Conservation (phyloP, 2,329 filamentous ascomycete genomes). For the Paraphaeosphaeria sporulosa region DNA sequence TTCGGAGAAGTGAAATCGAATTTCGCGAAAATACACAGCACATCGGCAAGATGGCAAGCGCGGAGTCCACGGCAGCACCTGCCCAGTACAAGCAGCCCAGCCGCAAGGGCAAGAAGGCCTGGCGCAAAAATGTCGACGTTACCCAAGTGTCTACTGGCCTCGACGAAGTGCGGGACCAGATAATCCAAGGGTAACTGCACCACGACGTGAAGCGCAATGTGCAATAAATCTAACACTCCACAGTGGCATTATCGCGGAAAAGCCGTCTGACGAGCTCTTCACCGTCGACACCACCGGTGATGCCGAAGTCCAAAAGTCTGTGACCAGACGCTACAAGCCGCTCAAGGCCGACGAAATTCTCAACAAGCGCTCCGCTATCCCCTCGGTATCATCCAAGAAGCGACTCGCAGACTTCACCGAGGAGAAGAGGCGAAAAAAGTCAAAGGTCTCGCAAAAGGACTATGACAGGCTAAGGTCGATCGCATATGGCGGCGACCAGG, state of each 20-base stretch:
- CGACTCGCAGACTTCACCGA: slow-evolving; percentile 76
- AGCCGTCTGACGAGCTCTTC: slow-evolving; percentile 84
- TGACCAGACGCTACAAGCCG: slow-evolving; percentile 74
- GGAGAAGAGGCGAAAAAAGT: slow-evolving; percentile 73
- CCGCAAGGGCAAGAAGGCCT: slow-evolving; percentile 97
- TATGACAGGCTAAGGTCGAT: slow-evolving; percentile 78
- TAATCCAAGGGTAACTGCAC: slow-evolving; percentile 79
- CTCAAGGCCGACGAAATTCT: slow-evolving; percentile 94
- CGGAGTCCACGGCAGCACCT: slow-evolving; percentile 62
- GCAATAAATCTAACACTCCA: slow-evolving; percentile 23
- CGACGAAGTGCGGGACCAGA: slow-evolving; percentile 83
- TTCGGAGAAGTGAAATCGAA: background rate
- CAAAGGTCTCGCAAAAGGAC: slow-evolving; percentile 85
- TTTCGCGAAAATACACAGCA: background rate
- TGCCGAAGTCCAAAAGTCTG: slow-evolving; percentile 68
- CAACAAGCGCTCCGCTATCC: slow-evolving; percentile 80
- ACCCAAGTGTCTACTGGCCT: slow-evolving; percentile 85
- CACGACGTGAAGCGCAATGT: background rate
- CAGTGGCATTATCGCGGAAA: slow-evolving; percentile 87
- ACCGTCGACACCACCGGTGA: slow-evolving; percentile 80
- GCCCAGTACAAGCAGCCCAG: slow-evolving; percentile 87
- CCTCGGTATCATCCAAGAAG: slow-evolving; percentile 81
- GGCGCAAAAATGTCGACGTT: slow-evolving; percentile 97
- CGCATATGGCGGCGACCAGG: slow-evolving; percentile 73
- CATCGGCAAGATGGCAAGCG: slow-evolving; percentile 28